Evolutionary conservation across 2,329 filamentous ascomycete species (phyloP).

Genomic region (Rhynchosporium agropyri): DNA sequence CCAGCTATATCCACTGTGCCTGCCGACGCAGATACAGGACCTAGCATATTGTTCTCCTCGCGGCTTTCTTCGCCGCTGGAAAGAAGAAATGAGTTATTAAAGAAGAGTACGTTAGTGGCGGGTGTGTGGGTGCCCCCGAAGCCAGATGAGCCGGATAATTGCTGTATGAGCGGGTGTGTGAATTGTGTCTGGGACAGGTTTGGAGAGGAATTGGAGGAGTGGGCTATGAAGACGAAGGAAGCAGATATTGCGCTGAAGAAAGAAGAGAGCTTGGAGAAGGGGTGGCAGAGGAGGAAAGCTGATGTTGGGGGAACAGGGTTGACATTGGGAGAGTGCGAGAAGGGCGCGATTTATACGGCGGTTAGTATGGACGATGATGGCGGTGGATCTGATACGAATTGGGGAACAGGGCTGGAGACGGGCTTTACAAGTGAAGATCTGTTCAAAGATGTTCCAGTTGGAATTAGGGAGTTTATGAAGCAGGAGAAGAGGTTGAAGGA

Average conservation of each 20-base stretch:
- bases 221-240: slow-evolving; percentile 67
- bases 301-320: slow-evolving; percentile 41
- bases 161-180: slow-evolving; percentile 98
- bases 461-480: slow-evolving; percentile 96
- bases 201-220: slow-evolving; percentile 90
- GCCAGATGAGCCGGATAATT: slow-evolving; percentile 92
- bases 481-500: slow-evolving; percentile 88
- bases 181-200: slow-evolving; percentile 96
- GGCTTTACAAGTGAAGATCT: slow-evolving; percentile 67
- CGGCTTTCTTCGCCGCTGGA: slow-evolving; percentile 74
- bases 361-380: slow-evolving; percentile 79
- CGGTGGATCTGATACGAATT: slow-evolving; percentile 72
- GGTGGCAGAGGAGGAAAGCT: slow-evolving; percentile 33
- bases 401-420: slow-evolving; percentile 50
- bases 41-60: slow-evolving; percentile 79
- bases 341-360: slow-evolving; percentile 47
- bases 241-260: slow-evolving; percentile 59
- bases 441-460: slow-evolving; percentile 82
- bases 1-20: slow-evolving; percentile 23
- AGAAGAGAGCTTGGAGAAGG: slow-evolving; percentile 39
- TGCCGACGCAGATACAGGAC: slow-evolving; percentile 44
- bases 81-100: slow-evolving; percentile 60
- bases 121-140: slow-evolving; percentile 81
- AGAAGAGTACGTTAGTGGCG: slow-evolving; percentile 66
- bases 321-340: slow-evolving; percentile 34